phyloP scores from a whole-genome alignment of 1,284 basidiomycete genomes.

The Gymnopus androsaceus region DNA sequence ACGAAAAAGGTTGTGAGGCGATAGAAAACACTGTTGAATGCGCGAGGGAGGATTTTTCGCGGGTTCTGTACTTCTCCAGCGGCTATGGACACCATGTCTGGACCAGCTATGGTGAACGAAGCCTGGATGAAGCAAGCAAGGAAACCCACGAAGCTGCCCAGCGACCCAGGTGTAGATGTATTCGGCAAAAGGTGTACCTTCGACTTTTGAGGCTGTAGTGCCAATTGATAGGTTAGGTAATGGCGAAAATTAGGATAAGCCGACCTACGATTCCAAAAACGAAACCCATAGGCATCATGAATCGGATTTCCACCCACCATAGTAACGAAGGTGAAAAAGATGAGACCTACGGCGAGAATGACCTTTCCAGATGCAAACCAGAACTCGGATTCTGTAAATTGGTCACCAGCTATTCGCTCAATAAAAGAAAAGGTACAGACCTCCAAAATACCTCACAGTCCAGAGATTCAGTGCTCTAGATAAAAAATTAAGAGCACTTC shows the following conservation, averaged over 20 bases:
- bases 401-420: background rate
- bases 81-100: constrained; percentile 51
- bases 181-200: constrained; percentile 48
- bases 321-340: constrained; percentile 59
- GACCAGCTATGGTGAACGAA: constrained; percentile 48
- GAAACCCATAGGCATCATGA: constrained; percentile 62
- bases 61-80: constrained; percentile 48
- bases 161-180: constrained; percentile 41
- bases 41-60: constrained; percentile 40
- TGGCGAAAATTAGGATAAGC: constrained; percentile 18
- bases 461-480: constrained; percentile 44
- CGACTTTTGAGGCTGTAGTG: constrained; percentile 36
- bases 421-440: constrained; percentile 24
- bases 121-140: constrained; percentile 49
- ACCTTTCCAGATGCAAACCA: constrained; percentile 57
- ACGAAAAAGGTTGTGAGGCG: constrained; percentile 55
- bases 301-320: constrained; percentile 71
- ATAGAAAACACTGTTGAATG: constrained; percentile 46
- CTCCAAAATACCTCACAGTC: constrained; percentile 52
- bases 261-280: constrained; percentile 57
- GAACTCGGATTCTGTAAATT: constrained; percentile 55
- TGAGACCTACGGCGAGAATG: constrained; percentile 56
- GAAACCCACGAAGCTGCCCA: constrained; percentile 49
- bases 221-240: background rate
- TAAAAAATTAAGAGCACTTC: background rate